phyloP scores from a whole-genome alignment of 2,329 filamentous ascomycete genomes.

The Cercospora zeina region DNA sequence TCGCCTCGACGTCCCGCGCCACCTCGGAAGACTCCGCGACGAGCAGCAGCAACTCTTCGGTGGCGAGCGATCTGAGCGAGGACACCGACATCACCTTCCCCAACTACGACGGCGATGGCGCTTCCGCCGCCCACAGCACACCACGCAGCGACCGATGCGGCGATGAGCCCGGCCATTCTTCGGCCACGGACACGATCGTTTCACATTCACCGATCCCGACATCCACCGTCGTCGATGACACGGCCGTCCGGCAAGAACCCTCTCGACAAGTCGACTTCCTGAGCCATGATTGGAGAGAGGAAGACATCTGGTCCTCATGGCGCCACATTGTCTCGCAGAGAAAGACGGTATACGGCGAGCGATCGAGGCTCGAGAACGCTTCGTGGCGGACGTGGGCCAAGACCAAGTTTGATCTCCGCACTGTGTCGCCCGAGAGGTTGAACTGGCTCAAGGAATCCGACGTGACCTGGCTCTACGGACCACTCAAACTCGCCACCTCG shows the following conservation, averaged over 20 bases:
- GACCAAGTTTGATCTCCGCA: conserved; percentile 80
- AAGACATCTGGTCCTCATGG: conserved; percentile 98
- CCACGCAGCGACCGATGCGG: conserved; percentile 25
- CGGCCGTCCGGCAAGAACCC: conserved; percentile 69
- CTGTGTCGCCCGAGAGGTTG: conserved; percentile 83
- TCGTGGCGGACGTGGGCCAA: conserved; percentile 98
- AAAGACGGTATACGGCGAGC: conserved; percentile 71
- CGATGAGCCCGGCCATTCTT: conserved; percentile 30
- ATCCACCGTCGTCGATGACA: conserved; percentile 75
- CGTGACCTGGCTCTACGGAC: conserved; percentile 96
- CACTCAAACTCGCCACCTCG: conserved; percentile 71
- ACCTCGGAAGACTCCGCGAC: conserved; percentile 50
- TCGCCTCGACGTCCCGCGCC: conserved; percentile 49
- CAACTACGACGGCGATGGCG: conserved; percentile 43
- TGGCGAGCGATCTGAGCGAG: conserved; percentile 57
- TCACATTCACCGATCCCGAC: conserved; percentile 59
- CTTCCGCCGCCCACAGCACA: conserved; percentile 10
- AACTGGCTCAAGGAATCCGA: conserved; percentile 99
- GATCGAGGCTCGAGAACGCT: conserved; percentile 84
- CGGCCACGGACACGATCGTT: conserved; percentile 56
- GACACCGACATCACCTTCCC: conserved; percentile 52
- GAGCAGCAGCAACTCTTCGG: conserved; percentile 57
- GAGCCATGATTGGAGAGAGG: conserved; percentile 88
- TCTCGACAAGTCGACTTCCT: conserved; percentile 93
- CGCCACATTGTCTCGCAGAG: conserved; percentile 82